Base-by-base conservation (phyloP, 768 basidiomycete genomes). In the Macrolepiota dolichaula region DNA sequence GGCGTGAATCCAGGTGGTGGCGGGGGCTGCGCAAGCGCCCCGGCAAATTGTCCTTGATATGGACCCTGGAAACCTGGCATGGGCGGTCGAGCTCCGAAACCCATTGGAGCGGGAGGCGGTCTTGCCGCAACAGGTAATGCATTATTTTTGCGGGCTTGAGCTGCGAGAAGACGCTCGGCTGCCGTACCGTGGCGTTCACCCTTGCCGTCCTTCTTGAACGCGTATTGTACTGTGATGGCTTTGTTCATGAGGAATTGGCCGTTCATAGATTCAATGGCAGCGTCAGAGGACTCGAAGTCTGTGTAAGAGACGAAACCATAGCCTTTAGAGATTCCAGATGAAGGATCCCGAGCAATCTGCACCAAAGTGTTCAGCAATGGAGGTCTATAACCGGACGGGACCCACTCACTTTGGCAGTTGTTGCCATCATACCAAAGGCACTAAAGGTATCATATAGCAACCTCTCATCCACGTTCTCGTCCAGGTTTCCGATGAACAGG, bases 131-230 rank as follows among this genome's bases (percentile, higher is more conserved):
- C 85, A 4, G 93, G 93, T 4, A 95, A 78, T 2, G 92, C 93
- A 66, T 96, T 95, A 76, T 96, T 95, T 76, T 96, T 97, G 65
- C 93, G 85, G 51, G 96, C 97, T 73, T 98, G 96, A 1, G 94
- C 87, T 2, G 96, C 95, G 67, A 99, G 85, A 36, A 98, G 85
- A 60, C 97, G 88, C 76, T 99, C 97, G n/a, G 97, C 96, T 15
- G 91, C 81, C 11, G 96, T 97, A 29, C 97, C 97, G 69, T 98
- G 97, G 4, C 97, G 85, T 74, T 99, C 97, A 60, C 96, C 96
- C 71, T 98, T 96, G 47, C 94, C 95, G 69, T 98, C 97, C 77
- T 98, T 98, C 78, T 99, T 98, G 84, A 98, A 98, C 1, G 97
- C 96, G 72, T 97, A 99, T 71, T 98, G 95, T 11, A 97, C 95